A percentile compares a stretch with the other conserved stretches of the same genome.
Conservation (phyloP, 495 filamentous ascomycete species). For the Penicillium macrosclerotiorum region DNA sequence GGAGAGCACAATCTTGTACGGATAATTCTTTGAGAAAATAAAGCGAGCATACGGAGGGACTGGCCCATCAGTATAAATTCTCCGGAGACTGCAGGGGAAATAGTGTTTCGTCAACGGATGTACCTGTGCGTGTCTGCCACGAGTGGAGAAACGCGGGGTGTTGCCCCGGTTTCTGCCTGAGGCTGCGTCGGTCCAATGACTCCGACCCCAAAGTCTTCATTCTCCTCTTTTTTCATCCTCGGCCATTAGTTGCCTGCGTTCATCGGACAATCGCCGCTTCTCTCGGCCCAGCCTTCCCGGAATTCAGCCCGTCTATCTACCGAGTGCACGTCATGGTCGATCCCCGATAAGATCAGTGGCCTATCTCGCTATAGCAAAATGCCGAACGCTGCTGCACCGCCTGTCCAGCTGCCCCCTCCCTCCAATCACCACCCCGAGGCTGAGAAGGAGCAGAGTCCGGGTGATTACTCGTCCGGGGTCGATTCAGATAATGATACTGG, state of each 20-base stretch:
- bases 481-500: conserved; percentile 38
- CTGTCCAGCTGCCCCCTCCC: conserved; percentile 25
- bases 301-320: conserved; percentile 8
- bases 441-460: conserved; percentile 37
- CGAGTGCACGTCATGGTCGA: conserved; percentile 22
- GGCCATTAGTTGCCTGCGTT: conserved; percentile 10
- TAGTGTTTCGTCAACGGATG: too few species aligned
- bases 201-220: conserved; percentile 9
- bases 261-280: conserved; percentile 18
- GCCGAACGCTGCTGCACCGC: conserved; percentile 35
- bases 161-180: conserved; percentile 25
- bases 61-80: too few species aligned
- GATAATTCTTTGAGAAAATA: too few species aligned
- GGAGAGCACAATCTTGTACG: too few species aligned
- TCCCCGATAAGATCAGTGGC: conserved; percentile 24
- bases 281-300: conserved; percentile 4
- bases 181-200: conserved; percentile 14
- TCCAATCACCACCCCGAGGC: conserved; percentile 20
- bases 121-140: too few species aligned
- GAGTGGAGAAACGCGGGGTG: conserved; percentile 25
- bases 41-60: too few species aligned
- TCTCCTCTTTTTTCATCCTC: conserved; percentile 14
- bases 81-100: too few species aligned
- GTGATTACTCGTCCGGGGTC: conserved; percentile 36
- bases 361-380: conserved; percentile 41